phyloP scores from a whole-genome alignment of 2,329 filamentous ascomycete species.

The Dendryphion nanum region DNA sequence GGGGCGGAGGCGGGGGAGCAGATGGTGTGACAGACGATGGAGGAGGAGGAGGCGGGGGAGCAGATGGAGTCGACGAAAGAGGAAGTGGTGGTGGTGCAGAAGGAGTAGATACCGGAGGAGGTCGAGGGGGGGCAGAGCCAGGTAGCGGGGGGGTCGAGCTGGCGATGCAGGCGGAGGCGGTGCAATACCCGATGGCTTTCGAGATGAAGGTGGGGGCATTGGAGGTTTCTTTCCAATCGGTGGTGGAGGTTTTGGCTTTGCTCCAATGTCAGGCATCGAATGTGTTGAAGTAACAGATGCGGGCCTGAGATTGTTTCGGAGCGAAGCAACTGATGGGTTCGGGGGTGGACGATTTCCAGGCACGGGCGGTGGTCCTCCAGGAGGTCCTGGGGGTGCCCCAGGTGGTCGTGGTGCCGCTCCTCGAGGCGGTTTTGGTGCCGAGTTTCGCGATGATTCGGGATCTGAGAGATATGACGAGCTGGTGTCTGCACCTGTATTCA shows the following conservation, averaged over 20 bases:
- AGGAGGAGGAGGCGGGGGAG: constrained; percentile 27
- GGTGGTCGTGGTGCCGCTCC: constrained; percentile 51
- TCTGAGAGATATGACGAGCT: constrained; percentile 78
- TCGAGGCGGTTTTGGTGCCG: constrained; percentile 55
- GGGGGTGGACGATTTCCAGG: constrained; percentile 48
- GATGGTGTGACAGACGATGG: constrained; percentile 37
- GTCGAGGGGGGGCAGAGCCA: constrained; percentile 33
- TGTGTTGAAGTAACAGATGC: constrained; percentile 59
- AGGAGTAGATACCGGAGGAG: constrained; percentile 39
- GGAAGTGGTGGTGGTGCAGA: constrained; percentile 45
- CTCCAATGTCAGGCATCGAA: constrained; percentile 53
- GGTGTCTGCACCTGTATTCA: constrained; percentile 57
- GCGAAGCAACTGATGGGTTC: constrained; percentile 55
- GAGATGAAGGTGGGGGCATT: constrained; percentile 55
- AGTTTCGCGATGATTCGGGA: constrained; percentile 59
- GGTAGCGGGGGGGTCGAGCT: constrained; percentile 39
- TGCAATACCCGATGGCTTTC: constrained; percentile 56
- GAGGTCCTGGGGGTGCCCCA: constrained; percentile 47
- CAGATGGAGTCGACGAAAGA: constrained; percentile 33
- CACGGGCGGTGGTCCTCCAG: constrained; percentile 50
- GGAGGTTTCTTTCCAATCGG: constrained; percentile 73
- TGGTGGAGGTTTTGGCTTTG: constrained; percentile 68
- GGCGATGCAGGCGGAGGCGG: constrained; percentile 44
- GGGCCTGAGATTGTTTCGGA: constrained; percentile 52
- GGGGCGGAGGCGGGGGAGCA: constrained; percentile 36